These are phyloP conservation scores for Dendrocalamus sinicus DNA, from an alignment of 176 grass and related monocot genomes.

Conservation along the genomic window DNA sequence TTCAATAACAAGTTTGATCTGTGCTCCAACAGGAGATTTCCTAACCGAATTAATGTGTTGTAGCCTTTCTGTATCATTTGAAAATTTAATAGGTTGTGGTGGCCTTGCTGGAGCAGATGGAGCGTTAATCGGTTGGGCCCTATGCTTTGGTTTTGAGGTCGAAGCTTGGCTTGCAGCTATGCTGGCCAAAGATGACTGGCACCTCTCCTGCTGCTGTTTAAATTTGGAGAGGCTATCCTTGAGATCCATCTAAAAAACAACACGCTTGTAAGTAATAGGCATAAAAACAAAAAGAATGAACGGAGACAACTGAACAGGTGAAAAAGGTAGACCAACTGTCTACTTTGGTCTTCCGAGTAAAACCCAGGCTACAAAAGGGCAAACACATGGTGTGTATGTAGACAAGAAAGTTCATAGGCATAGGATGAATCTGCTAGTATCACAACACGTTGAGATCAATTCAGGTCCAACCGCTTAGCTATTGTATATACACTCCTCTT, in stretches of 20 bases:
- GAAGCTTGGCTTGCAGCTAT: constrained; percentile 57
- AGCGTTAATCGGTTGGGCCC: constrained; percentile 50
- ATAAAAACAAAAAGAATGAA: background rate
- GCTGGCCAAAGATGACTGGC: constrained; percentile 70
- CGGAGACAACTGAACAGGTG: background rate
- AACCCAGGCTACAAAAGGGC: background rate
- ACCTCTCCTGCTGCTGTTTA: constrained; percentile 87
- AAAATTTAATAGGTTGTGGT: constrained; percentile 67
- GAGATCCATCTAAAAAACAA: constrained; percentile 65
- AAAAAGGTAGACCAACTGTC: background rate
- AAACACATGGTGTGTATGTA: background rate
- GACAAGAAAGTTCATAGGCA: background rate
- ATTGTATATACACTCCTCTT: background rate
- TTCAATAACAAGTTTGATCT: constrained; percentile 85
- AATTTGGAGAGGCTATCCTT: constrained; percentile 87
- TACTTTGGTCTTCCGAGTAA: background rate
- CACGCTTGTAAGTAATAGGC: background rate
- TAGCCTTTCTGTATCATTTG: constrained; percentile 87
- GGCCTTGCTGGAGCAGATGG: constrained; percentile 54
- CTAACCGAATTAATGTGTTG: constrained; percentile 80
- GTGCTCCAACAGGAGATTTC: constrained; percentile 81
- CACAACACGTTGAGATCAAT: background rate
- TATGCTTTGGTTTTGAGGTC: constrained; percentile 59
- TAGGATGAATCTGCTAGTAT: background rate
- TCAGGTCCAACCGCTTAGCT: background rate